Evolutionary conservation across 1,284 basidiomycete genomes (phyloP).

Genomic region (Ustilago cynodontis): DNA sequence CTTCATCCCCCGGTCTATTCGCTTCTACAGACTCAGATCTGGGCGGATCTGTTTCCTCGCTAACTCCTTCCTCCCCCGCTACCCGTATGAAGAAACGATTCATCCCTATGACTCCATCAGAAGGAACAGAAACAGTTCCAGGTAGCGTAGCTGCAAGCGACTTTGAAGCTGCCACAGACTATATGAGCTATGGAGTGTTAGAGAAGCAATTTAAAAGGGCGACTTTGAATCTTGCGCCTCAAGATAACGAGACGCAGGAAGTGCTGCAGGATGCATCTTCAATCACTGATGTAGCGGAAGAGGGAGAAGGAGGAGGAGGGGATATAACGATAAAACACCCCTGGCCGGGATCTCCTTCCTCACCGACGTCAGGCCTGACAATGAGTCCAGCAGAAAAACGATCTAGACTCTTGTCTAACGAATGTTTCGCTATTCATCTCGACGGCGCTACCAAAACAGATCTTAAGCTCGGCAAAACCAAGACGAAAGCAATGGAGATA

Average conservation of each 20-base stretch:
- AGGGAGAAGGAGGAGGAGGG: conserved; percentile 10
- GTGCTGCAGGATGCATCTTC: conserved; percentile 6
- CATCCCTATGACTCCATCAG: conserved; percentile 32
- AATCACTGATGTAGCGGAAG: background rate
- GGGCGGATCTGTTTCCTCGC: conserved; percentile 33
- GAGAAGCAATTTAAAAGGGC: conserved; percentile 33
- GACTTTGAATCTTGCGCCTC: conserved; percentile 32
- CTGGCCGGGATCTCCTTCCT: background rate
- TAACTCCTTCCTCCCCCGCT: conserved; percentile 31
- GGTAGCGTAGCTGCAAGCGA: conserved; percentile 45
- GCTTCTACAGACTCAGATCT: conserved; percentile 37
- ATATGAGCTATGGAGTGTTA: conserved; percentile 34
- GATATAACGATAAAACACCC: conserved; percentile 20
- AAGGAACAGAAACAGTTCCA: conserved; percentile 50
- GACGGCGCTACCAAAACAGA: background rate
- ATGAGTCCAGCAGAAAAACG: conserved; percentile 45
- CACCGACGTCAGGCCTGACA: background rate
- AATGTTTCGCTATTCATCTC: conserved; percentile 35
- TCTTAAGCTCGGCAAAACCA: too few relatives aligned
- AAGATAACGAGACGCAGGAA: conserved; percentile 8
- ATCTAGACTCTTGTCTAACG: conserved; percentile 32
- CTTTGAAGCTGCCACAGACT: conserved; percentile 38
- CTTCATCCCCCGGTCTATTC: conserved; percentile 38
- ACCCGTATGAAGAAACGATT: conserved; percentile 21
- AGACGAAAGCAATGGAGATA: background rate